These are phyloP conservation scores for Lathyrus sativus DNA, from an alignment of 306 rosid genomes.

Conservation along the genomic window DNA sequence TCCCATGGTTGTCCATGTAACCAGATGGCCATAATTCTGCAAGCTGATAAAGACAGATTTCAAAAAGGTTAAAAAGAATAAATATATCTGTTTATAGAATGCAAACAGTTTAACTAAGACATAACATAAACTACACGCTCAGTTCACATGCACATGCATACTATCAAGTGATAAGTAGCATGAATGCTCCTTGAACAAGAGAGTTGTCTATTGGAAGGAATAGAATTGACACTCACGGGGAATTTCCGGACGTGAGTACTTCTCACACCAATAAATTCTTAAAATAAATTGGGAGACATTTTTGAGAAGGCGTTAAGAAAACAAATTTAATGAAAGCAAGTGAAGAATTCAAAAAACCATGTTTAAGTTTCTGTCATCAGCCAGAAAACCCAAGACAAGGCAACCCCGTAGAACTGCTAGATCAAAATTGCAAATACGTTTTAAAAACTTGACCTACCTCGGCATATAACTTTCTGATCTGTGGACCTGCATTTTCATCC, in stretches of 20 bases:
- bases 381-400: conserved; percentile 26
- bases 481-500: conserved; percentile 94
- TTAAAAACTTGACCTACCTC: conserved; percentile 63
- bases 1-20: conserved; percentile 97
- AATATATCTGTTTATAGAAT: conserved; percentile 3
- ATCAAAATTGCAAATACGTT: conserved; percentile 7
- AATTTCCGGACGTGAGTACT: conserved; percentile 4
- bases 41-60: conserved; percentile 60
- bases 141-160: background rate
- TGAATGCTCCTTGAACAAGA: conserved; percentile 25
- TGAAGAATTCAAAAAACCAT: conserved; percentile 32
- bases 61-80: conserved; percentile 19
- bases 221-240: conserved; percentile 6
- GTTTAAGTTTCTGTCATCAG: conserved; percentile 28
- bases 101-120: conserved; percentile 24
- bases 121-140: conserved; percentile 13
- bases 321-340: conserved; percentile 14
- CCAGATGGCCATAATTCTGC: conserved; percentile 94
- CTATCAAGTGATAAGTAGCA: conserved; percentile 17
- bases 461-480: conserved; percentile 79
- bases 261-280: conserved; percentile 28
- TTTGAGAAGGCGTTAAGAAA: conserved; percentile 21
- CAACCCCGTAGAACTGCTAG: conserved; percentile 23
- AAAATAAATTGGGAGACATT: conserved; percentile 21
- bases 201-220: conserved; percentile 5